Conservation (phyloP, 73 alveolate genomes). For the Paramecium bursaria region DNA sequence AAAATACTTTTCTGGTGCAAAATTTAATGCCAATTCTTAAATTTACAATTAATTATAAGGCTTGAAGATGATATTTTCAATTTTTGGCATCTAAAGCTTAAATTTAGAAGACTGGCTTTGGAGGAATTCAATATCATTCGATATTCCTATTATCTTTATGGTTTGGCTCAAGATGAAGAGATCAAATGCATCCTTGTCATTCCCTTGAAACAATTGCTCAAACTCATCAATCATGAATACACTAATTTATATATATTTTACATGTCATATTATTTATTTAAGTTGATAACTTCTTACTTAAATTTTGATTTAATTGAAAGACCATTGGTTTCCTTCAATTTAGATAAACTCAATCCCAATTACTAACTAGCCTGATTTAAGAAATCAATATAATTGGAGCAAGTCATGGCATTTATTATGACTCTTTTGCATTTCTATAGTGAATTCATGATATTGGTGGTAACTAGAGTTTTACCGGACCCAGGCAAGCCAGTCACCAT, state of each 20-base stretch:
- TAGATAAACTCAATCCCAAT: too few species aligned
- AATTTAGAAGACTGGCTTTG: slow-evolving; percentile 22
- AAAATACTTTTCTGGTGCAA: too few species aligned
- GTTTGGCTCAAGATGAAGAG: slow-evolving; percentile 2
- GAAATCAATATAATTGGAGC: slow-evolving; percentile 12
- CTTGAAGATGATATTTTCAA: slow-evolving; percentile 11
- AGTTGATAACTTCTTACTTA: background rate
- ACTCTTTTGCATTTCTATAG: background rate
- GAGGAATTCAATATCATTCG: slow-evolving; percentile 32
- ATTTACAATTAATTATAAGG: slow-evolving; percentile 2
- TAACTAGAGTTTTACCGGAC: slow-evolving; percentile 8
- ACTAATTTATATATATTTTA: background rate
- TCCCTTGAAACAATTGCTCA: slow-evolving; percentile 3
- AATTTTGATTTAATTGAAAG: background rate
- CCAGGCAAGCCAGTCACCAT: slow-evolving; percentile 60
- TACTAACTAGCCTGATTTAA: background rate
- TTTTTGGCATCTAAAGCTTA: slow-evolving; percentile 15
- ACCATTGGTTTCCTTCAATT: background rate
- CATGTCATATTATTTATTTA: background rate
- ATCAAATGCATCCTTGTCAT: slow-evolving; percentile 52
- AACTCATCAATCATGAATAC: slow-evolving; percentile 29
- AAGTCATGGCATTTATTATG: slow-evolving; percentile 1
- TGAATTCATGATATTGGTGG: background rate
- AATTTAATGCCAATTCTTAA: background rate
- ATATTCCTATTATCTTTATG: slow-evolving; percentile 13